phyloP scores from a whole-genome alignment of 352 stramenopile species.

The Phytophthora cactorum region DNA sequence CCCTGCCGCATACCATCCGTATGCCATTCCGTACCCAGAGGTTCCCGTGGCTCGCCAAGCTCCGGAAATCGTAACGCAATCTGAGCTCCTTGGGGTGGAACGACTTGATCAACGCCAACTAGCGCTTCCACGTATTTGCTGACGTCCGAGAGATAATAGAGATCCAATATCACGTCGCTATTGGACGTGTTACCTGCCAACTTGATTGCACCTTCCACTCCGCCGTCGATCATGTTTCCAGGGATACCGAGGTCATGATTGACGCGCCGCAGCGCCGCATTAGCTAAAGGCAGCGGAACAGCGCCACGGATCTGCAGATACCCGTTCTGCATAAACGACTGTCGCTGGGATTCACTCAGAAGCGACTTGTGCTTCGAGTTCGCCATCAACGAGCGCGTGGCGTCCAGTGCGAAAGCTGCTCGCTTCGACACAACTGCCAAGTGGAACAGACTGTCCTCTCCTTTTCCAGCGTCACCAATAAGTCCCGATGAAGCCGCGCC shows the following conservation, averaged over 20 bases:
- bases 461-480: constrained; percentile 57
- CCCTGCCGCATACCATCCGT: constrained; percentile 85
- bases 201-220: constrained; percentile 76
- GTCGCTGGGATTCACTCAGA: constrained; percentile 65
- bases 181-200: constrained; percentile 78
- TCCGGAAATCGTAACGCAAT: constrained; percentile 81
- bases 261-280: constrained; percentile 64
- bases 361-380: constrained; percentile 27
- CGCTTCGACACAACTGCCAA: constrained; percentile 53
- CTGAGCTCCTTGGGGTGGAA: constrained; percentile 59
- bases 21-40: constrained; percentile 79
- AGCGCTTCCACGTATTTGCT: constrained; percentile 69
- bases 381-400: constrained; percentile 35
- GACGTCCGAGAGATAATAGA: constrained; percentile 62
- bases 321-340: constrained; percentile 75
- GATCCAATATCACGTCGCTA: constrained; percentile 59
- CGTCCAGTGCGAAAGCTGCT: constrained; percentile 57
- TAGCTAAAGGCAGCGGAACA: constrained; percentile 61
- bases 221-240: constrained; percentile 73
- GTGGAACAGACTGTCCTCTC: constrained; percentile 53
- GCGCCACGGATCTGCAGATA: constrained; percentile 71
- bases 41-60: constrained; percentile 64
- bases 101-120: constrained; percentile 52
- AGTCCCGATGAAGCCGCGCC: constrained; percentile 41
- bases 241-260: constrained; percentile 81